Evolutionary conservation across 2,329 filamentous ascomycete genomes (phyloP), one percentile per base, ranked within the genome.

Genomic region (Colletotrichum sublineola): DNA sequence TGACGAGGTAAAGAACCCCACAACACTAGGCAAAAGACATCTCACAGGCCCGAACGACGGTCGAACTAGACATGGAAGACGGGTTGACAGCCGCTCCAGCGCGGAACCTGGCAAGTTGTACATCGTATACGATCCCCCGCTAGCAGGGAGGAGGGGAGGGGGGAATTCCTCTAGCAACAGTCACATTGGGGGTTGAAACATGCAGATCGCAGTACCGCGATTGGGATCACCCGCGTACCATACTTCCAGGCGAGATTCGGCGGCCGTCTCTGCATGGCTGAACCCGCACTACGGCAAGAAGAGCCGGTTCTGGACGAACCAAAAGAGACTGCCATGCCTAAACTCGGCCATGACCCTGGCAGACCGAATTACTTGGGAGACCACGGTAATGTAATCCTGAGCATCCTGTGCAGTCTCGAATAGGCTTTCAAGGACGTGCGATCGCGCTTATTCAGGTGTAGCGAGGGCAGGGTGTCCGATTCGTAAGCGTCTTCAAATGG

Each of bases 1-100:
- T 29, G 24, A 42, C 6, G 44, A 46, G 8, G 9, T 29, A 53
- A 61, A 33, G 11, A 60, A 64, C 61, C 61, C 70, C 70, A 73
- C 66, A 50, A n/a, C 66, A 58, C 70, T 73, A 73, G 70, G 60
- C 70, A 31, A 52, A 70, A 70, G 46, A 70, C 60, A 73, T 69
- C 60, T 18, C n/a, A 20, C 56, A 42, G 46, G 55, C n/a, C 70
- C 66, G 70, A 69, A 24, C 20, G 33, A 55, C 31, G 24, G 52
- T 68, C 58, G 9, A 58, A 24, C 14, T 15, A 36, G 29, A 24
- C 66, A 53, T 38, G 38, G 66, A 36, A 61, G 29, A 31, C 7
- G 42, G 62, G 5, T 38, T 60, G 55, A 31, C 14, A 48, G 55
- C 46, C 61, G 11, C 15, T 56, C 55, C 52, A 70, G 48, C 29